Evolutionary conservation across 2,329 filamentous ascomycete genomes (phyloP).

Genomic region (Hypoxylon rubiginosum): DNA sequence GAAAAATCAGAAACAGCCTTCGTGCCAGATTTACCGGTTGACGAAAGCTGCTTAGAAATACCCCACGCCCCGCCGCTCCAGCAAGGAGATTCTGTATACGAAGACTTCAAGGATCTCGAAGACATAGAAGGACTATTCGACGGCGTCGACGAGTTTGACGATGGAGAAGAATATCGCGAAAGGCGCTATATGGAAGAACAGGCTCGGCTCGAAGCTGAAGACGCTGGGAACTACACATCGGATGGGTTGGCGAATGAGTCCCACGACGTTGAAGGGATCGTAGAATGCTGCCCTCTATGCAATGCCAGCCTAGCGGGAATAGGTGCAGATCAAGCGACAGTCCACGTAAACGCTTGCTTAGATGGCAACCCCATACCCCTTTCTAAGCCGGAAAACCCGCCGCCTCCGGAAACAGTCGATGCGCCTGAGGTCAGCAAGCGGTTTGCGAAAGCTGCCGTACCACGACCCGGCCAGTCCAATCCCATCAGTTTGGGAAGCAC

Average conservation of each 20-base stretch:
- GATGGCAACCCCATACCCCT: slow-evolving; percentile 81
- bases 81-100: slow-evolving; percentile 42
- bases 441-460: slow-evolving; percentile 76
- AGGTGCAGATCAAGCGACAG: slow-evolving; percentile 75
- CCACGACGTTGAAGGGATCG: slow-evolving; percentile 51
- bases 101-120: slow-evolving; percentile 55
- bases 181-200: slow-evolving; percentile 83
- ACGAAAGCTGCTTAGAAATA: slow-evolving; percentile 47
- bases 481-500: slow-evolving; percentile 73
- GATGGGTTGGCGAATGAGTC: slow-evolving; percentile 52
- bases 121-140: slow-evolving; percentile 71
- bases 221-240: slow-evolving; percentile 59
- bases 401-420: slow-evolving; percentile 51
- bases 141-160: slow-evolving; percentile 60
- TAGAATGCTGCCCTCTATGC: slow-evolving; percentile 81
- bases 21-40: slow-evolving; percentile 41
- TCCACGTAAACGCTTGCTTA: slow-evolving; percentile 93
- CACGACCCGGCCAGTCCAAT: slow-evolving; percentile 84
- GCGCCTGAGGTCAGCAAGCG: slow-evolving; percentile 64
- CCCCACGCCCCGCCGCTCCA: slow-evolving; percentile 40
- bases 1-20: slow-evolving; percentile 28
- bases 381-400: slow-evolving; percentile 49
- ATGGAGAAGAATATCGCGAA: slow-evolving; percentile 75
- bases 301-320: slow-evolving; percentile 71
- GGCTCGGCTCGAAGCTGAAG: slow-evolving; percentile 72